Evolutionary conservation across 345 rosid genomes (phyloP).

Genomic region (Dipteronia sinensis): DNA sequence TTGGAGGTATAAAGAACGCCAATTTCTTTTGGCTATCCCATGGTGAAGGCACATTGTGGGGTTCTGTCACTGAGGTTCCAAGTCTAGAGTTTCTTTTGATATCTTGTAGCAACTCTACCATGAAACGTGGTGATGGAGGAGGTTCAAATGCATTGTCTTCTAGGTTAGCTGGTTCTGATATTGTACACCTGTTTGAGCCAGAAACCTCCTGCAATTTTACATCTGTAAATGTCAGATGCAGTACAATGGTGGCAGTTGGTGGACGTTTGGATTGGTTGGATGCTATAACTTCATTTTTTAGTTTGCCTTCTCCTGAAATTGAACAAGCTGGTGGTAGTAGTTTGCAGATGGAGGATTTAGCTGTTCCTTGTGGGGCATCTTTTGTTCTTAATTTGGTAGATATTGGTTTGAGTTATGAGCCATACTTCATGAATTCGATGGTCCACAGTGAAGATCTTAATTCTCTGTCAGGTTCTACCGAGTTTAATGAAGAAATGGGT

Average conservation of each 20-base stretch:
- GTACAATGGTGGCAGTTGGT: slow-evolving; percentile 82
- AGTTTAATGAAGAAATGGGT: slow-evolving; percentile 35
- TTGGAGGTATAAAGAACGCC: slow-evolving; percentile 68
- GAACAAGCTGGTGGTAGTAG: slow-evolving; percentile 32
- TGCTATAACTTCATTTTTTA: slow-evolving; percentile 68
- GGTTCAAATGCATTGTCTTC: slow-evolving; percentile 91
- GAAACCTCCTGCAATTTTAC: slow-evolving; percentile 42
- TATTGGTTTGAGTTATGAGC: slow-evolving; percentile 88
- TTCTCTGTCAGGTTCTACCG: slow-evolving; percentile 30
- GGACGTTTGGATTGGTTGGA: slow-evolving; percentile 97
- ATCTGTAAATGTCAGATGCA: slow-evolving; percentile 66
- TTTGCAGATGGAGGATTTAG: slow-evolving; percentile 37
- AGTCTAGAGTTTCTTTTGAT: slow-evolving; percentile 67
- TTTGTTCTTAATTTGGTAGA: slow-evolving; percentile 80
- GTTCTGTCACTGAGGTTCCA: slow-evolving; percentile 61
- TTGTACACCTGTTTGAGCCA: slow-evolving; percentile 68
- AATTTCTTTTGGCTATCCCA: slow-evolving; percentile 79
- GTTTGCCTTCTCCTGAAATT: slow-evolving; percentile 42
- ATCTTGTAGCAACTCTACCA: slow-evolving; percentile 76
- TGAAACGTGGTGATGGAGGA: slow-evolving; percentile 95
- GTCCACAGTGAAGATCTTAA: slow-evolving; percentile 14
- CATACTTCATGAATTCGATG: slow-evolving; percentile 45
- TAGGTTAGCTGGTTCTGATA: slow-evolving; percentile 80
- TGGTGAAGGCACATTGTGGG: slow-evolving; percentile 77
- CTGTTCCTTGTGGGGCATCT: slow-evolving; percentile 45